Percentiles rank a stretch among this genome's conserved stretches.
Evolutionary conservation across 1,139 yeast species (phyloP).

Genomic region (Diutina ranongensis): DNA sequence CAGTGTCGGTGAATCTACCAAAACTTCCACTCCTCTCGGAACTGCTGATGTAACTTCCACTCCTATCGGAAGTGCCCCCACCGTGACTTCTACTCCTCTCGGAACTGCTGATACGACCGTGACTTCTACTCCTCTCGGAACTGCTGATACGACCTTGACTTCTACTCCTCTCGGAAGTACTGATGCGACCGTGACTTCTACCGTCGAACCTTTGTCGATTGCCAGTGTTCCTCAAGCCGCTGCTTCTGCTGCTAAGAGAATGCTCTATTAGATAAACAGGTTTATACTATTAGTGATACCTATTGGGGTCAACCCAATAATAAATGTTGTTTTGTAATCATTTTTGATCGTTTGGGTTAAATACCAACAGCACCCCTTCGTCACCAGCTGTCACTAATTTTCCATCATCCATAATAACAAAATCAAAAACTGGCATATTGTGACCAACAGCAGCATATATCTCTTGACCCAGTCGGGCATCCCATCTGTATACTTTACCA

Average conservation of each 20-base stretch:
- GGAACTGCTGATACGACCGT: no score
- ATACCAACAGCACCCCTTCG: conserved; percentile 85
- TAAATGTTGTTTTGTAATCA: background rate
- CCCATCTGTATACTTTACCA: conserved; percentile 81
- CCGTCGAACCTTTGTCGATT: background rate
- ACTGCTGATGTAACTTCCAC: no score
- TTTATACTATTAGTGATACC: background rate
- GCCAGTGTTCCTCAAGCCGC: background rate
- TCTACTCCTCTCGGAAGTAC: background rate
- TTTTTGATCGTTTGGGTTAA: conserved; percentile 14
- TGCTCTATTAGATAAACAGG: background rate
- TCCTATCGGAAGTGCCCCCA: no score
- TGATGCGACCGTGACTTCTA: no score
- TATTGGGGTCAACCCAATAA: background rate
- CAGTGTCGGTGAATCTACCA: background rate
- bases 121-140: background rate
- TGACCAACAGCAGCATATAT: conserved; percentile 81
- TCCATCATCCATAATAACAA: conserved; percentile 52
- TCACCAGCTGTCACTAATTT: conserved; percentile 92
- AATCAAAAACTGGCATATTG: conserved; percentile 86
- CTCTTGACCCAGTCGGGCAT: conserved; percentile 72
- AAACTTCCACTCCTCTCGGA: background rate
- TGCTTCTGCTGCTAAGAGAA: background rate
- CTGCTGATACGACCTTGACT: background rate
- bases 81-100: no score